Evolutionary conservation across 805 yeast species (phyloP).

Genomic region (Candida silvatica): DNA sequence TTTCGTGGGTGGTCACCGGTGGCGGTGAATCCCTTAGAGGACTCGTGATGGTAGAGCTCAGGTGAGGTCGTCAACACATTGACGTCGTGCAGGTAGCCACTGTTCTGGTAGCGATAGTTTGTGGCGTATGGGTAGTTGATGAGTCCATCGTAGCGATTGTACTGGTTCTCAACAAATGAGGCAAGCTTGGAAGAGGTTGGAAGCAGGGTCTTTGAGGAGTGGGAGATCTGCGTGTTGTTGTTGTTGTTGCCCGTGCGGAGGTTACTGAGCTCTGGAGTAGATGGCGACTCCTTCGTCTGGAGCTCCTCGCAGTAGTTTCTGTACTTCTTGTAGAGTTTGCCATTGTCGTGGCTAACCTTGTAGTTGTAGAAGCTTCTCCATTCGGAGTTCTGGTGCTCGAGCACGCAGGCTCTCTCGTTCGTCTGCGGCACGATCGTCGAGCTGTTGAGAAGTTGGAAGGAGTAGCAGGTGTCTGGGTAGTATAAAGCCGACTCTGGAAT

Average conservation of each 20-base stretch:
- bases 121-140: slow-evolving; percentile 45
- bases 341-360: slow-evolving; percentile 33
- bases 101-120: slow-evolving; percentile 40
- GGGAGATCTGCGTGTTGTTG: background rate
- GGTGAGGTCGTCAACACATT: slow-evolving; percentile 39
- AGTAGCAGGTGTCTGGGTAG: slow-evolving; percentile 30
- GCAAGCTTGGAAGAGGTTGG: slow-evolving; percentile 14
- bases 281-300: slow-evolving; percentile 3
- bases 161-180: slow-evolving; percentile 17
- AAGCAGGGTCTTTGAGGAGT: slow-evolving; percentile 2
- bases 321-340: slow-evolving; percentile 29
- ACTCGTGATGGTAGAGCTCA: slow-evolving; percentile 28
- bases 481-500: slow-evolving; percentile 16
- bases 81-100: slow-evolving; percentile 41
- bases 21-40: slow-evolving; percentile 17
- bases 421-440: slow-evolving; percentile 18
- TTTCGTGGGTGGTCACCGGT: slow-evolving; percentile 12
- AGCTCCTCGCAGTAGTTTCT: slow-evolving; percentile 24
- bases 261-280: slow-evolving; percentile 2
- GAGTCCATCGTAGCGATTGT: slow-evolving; percentile 16
- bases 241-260: no score
- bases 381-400: slow-evolving; percentile 28
- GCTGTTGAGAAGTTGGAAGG: slow-evolving; percentile 19
- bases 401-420: slow-evolving; percentile 23
- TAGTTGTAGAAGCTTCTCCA: slow-evolving; percentile 35